Evolutionary conservation across 2,329 filamentous ascomycete species (phyloP).

Genomic region (Fusarium virguliforme): DNA sequence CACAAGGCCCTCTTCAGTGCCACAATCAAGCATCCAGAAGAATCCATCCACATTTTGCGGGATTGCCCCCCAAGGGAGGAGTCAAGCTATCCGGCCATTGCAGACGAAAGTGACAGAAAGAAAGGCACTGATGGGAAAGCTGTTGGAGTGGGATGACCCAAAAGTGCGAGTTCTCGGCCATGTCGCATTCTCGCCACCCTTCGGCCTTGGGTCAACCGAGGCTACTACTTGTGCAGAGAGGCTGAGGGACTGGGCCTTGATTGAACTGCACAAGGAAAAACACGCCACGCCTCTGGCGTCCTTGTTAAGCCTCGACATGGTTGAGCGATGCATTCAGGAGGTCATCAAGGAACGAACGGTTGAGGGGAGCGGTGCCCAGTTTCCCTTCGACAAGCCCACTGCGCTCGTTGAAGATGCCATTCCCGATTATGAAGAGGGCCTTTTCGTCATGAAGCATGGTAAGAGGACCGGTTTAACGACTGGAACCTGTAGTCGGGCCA

Average conservation of each 20-base stretch:
- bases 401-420: no score
- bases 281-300: not conserved
- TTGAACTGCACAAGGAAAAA: constrained; percentile 10
- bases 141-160: not conserved
- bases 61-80: no score
- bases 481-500: constrained; percentile 1
- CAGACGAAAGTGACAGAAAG: not conserved
- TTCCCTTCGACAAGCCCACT: no score
- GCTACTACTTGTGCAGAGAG: not conserved
- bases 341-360: no score
- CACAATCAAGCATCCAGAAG: not conserved
- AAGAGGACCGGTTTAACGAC: not conserved
- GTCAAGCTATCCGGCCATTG: not conserved
- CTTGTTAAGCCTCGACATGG: not conserved
- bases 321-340: not conserved
- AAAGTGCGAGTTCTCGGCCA: not conserved
- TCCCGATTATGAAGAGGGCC: no score
- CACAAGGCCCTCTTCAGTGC: not conserved
- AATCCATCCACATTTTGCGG: no score
- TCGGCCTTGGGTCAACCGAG: not conserved
- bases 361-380: no score
- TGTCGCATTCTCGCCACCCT: not conserved
- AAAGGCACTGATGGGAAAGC: not conserved
- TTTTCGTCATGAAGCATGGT: not conserved
- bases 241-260: constrained; percentile 8